These are phyloP conservation scores for Geotrichum candidum DNA, from an alignment of 1,139 yeast genomes.

Conservation along the genomic window DNA sequence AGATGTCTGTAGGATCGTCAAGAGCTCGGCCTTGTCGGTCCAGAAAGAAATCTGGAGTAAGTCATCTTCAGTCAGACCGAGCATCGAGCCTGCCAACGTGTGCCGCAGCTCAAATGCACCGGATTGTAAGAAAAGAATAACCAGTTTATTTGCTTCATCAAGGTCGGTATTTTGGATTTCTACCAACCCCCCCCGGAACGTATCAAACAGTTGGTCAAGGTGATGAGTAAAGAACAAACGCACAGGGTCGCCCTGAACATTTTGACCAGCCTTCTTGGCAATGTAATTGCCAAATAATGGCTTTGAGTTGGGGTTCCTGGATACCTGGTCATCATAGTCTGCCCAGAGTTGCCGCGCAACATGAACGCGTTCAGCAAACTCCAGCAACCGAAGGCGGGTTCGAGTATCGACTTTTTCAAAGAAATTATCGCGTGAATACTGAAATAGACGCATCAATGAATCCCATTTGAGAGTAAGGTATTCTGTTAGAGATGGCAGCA, in stretches of 20 bases:
- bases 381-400: constrained; percentile 39
- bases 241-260: constrained; percentile 20
- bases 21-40: constrained; percentile 30
- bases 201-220: constrained; percentile 20
- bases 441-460: constrained; percentile 41
- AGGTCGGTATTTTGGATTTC: constrained; percentile 17
- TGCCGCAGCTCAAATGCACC: constrained; percentile 28
- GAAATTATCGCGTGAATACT: constrained; percentile 47
- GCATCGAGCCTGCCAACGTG: constrained; percentile 20
- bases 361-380: constrained; percentile 51
- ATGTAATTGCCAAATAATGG: constrained; percentile 20
- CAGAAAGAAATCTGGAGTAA: constrained; percentile 28
- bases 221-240: constrained; percentile 28
- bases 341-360: constrained; percentile 51
- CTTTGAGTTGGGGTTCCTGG: constrained; percentile 3
- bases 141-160: constrained; percentile 24
- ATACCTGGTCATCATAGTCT: constrained; percentile 15
- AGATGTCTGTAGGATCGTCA: constrained; percentile 26
- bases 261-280: constrained; percentile 10
- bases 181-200: constrained; percentile 16
- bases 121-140: constrained; percentile 27
- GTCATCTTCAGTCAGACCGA: constrained; percentile 22
- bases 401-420: constrained; percentile 34
- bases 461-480: constrained; percentile 42
- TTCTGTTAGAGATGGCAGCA: constrained; percentile 40